Percentiles rank a stretch among this genome's conserved stretches.
These are phyloP conservation scores for Sechiopsis laciniata DNA, from an alignment of 306 rosid species.

Conservation along the genomic window DNA sequence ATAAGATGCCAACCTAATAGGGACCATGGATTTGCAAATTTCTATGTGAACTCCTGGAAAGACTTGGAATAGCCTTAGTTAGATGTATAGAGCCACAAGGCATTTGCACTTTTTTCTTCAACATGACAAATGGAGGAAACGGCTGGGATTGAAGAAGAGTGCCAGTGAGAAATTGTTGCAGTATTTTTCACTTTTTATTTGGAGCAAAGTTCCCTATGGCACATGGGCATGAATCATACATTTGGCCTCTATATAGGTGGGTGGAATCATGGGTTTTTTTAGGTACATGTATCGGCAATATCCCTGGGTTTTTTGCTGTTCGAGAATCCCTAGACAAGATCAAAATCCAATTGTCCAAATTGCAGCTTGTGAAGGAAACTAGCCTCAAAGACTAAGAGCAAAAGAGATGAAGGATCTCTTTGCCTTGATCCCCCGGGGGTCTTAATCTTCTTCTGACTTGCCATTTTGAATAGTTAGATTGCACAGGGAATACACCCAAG, in stretches of 20 bases:
- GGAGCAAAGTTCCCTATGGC: neutral
- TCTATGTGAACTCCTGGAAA: neutral
- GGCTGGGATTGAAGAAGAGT: slow-evolving; percentile 1
- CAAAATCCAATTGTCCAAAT: neutral
- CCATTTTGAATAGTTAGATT: neutral
- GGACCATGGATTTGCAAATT: neutral
- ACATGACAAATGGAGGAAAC: neutral
- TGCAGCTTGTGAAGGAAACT: neutral
- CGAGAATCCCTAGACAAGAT: neutral
- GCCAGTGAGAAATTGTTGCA: neutral
- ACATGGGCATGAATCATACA: neutral
- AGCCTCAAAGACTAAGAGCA: neutral
- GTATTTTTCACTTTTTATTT: neutral
- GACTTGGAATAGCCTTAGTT: neutral
- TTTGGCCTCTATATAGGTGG: neutral
- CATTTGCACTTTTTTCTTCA: neutral
- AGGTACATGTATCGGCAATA: neutral
- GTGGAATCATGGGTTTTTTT: neutral
- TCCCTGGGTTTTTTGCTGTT: neutral
- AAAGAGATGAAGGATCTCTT: neutral
- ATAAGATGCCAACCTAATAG: neutral
- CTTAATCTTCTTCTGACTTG: neutral
- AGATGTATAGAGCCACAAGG: neutral
- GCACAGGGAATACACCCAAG: neutral
- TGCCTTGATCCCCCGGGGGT: neutral